Percentiles rank a stretch among this genome's conserved stretches.
Conservation (phyloP, 106 monocot genomes). For the Ottelia alismoides region DNA sequence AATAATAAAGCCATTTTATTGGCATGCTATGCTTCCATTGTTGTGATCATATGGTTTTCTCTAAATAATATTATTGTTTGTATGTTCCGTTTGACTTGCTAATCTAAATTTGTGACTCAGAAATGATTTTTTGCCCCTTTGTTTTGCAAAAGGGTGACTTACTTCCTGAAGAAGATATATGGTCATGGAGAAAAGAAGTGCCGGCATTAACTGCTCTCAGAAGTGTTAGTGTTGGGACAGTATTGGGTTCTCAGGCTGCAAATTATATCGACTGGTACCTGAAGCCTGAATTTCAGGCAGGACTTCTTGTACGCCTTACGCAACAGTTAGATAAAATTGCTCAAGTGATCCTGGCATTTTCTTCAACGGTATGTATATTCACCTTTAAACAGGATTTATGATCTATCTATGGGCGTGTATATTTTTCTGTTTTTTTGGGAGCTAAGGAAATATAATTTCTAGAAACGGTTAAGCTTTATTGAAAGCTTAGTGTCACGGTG, state of each 20-base stretch:
- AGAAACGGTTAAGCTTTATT: no score
- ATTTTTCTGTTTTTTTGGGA: background rate
- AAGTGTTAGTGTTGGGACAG: conserved; percentile 55
- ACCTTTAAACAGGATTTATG: no score
- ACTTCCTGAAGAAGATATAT: conserved; percentile 87
- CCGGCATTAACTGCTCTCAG: conserved; percentile 74
- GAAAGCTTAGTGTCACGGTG: no score
- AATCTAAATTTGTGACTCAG: no score
- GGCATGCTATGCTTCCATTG: no score
- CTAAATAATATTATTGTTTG: no score
- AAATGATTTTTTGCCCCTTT: background rate
- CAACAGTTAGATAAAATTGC: conserved; percentile 72
- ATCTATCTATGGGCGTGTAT: no score
- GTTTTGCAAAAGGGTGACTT: conserved; percentile 53
- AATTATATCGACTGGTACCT: conserved; percentile 67
- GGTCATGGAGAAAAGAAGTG: conserved; percentile 79
- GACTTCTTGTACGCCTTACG: conserved; percentile 48
- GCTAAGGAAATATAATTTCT: no score
- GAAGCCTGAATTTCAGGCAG: conserved; percentile 30
- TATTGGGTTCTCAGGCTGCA: conserved; percentile 65
- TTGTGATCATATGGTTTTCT: no score
- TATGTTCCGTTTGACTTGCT: no score
- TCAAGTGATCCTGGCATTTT: conserved; percentile 57
- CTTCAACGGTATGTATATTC: conserved; percentile 53
- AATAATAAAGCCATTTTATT: no score